Conservation (phyloP, 2,329 filamentous ascomycete genomes). For the Chrysosphaeria jannelii region DNA sequence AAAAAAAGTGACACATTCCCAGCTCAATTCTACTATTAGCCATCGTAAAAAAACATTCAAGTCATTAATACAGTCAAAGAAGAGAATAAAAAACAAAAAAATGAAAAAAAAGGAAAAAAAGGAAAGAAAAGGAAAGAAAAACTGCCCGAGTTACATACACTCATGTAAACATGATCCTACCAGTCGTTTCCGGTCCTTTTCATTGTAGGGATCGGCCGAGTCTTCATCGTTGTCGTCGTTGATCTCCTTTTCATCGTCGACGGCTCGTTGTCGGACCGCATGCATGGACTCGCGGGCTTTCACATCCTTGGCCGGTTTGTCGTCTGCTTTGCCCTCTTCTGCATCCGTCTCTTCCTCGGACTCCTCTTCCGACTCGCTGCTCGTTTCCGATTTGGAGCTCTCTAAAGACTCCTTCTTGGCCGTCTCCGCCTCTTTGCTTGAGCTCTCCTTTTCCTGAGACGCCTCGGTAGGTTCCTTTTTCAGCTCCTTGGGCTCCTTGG, state of each 20-base stretch:
- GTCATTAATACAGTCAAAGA: background rate
- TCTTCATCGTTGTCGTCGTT: slow-evolving; percentile 4
- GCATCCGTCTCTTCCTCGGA: slow-evolving; percentile 1
- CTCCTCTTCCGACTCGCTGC: background rate
- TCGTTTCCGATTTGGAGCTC: no score
- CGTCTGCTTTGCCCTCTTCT: background rate
- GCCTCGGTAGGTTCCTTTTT: no score
- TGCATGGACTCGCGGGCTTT: background rate
- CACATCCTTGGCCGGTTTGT: slow-evolving; percentile 1
- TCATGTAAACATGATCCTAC: background rate
- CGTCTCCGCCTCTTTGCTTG: no score
- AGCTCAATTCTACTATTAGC: no score
- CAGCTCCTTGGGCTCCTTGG: no score
- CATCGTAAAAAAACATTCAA: no score
- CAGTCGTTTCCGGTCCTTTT: slow-evolving; percentile 4
- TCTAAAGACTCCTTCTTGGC: no score
- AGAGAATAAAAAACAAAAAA: background rate
- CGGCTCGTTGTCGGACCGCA: slow-evolving; percentile 1
- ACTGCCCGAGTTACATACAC: background rate
- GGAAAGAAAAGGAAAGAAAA: background rate
- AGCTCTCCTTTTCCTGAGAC: no score
- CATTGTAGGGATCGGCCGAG: slow-evolving; percentile 5
- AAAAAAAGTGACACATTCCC: no score
- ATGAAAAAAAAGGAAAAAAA: background rate
- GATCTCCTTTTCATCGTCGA: slow-evolving; percentile 2